Base-by-base conservation (phyloP, 148 eudicot genomes). In the Chenopodium berlandieri region DNA sequence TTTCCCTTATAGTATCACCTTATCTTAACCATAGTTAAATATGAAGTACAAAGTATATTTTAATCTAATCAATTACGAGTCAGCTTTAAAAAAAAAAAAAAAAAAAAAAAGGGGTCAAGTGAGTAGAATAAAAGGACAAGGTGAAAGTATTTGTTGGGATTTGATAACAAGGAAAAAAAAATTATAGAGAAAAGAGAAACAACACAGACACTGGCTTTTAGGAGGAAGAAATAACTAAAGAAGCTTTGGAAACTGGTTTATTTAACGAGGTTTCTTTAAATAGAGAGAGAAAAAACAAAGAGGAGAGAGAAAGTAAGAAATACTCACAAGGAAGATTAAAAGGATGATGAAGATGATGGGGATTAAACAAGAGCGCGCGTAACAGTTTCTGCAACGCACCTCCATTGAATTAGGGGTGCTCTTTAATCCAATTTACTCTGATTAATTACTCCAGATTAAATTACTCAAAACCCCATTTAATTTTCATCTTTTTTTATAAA, bases 111-210 rank as follows among this genome's bases (percentile, higher is more conserved):
- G 1, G n/a, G 73, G 27, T 32, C 7, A 76, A 58, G 66, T 69
- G 52, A 69, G 58, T 72, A 37, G 72, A 72, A 32, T 40, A 52
- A 71, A 25, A 37, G 14, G 32, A 56, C 40, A 62, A 74, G 37
- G 34, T 69, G 75, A 69, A 63, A 77, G 73, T 63, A 74, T 68
- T 75, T 84, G 47, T 80, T 48, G 88, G 83, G 88, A 83, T 85
- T 88, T 88, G 87, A 83, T 80, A 81, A 75, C 67, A 78, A 20
- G 22, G 27, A 1, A 9, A 48, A 48, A 3, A n/a, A 27, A 27
- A 27, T 65, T 16, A 25, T 65, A 6, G 34, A 66, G 34, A 72
- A 73, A 48, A 23, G 19, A 73, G 58, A 73, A 48, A 65, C 63
- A 73, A 23, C 48, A 64, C 13, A 62, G 0, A 19, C 60, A 73